Evolutionary conservation across 305 asterid species (phyloP).

Genomic region (Ilex paraguariensis): DNA sequence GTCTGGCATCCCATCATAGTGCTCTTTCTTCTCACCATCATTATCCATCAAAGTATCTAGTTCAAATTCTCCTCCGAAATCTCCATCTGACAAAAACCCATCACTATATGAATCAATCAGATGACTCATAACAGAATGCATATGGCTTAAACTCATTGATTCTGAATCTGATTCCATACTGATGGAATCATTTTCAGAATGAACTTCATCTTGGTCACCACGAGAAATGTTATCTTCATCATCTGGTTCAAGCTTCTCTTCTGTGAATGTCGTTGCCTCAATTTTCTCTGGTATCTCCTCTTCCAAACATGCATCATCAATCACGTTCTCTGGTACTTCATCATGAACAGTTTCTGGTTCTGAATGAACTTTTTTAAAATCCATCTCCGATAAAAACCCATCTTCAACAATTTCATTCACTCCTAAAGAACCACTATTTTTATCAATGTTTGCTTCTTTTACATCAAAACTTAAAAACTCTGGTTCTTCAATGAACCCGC

Average conservation of each 20-base stretch:
- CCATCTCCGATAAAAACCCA: conserved; percentile 10
- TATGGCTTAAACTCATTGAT: conserved; percentile 25
- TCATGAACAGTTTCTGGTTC: conserved; percentile 9
- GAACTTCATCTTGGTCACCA: conserved; percentile 16
- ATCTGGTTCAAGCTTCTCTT: conserved; percentile 1
- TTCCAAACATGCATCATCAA: conserved; percentile 1
- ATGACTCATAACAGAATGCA: conserved; percentile 24
- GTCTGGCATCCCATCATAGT: conserved; percentile 19
- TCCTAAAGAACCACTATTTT: conserved; percentile 4
- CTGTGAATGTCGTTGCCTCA: conserved; percentile 8
- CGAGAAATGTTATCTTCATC: conserved; percentile 8
- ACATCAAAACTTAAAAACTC: conserved; percentile 17
- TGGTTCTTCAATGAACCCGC: conserved; percentile 23
- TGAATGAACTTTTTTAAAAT: conserved; percentile 6
- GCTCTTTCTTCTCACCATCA: conserved; percentile 12
- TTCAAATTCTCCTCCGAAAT: conserved; percentile 37
- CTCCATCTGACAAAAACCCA: conserved; percentile 54
- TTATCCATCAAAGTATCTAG: conserved; percentile 13
- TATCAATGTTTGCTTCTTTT: conserved; percentile 18
- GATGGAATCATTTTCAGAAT: conserved; percentile 14
- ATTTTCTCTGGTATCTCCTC: not conserved
- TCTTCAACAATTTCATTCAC: conserved; percentile 2
- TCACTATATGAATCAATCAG: conserved; percentile 37
- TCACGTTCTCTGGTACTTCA: conserved; percentile 15
- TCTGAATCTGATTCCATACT: conserved; percentile 34